Conservation (phyloP, 2,329 filamentous ascomycete species). For the Elsinoe arachidis region DNA sequence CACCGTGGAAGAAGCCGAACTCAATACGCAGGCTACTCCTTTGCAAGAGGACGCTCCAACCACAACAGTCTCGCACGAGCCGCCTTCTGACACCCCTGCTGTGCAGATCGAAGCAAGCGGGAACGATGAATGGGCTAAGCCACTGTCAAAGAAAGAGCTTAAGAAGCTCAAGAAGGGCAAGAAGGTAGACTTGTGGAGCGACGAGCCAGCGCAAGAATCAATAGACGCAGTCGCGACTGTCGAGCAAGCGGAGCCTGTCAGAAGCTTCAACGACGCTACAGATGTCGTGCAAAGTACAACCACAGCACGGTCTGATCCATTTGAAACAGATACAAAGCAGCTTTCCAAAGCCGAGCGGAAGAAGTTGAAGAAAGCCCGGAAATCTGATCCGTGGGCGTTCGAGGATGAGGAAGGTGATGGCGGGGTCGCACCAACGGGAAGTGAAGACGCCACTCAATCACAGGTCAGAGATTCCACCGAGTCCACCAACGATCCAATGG, state of each 20-base stretch:
- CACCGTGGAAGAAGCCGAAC: background rate
- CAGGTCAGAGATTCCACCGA: no score
- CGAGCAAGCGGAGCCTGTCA: background rate
- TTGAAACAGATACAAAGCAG: background rate
- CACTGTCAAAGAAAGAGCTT: conserved; percentile 14
- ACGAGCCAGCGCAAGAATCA: background rate
- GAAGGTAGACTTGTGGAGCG: background rate
- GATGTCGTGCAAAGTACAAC: background rate
- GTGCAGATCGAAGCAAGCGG: background rate
- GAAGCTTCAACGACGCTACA: background rate
- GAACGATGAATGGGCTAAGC: background rate
- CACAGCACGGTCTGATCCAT: background rate
- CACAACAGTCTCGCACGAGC: no score
- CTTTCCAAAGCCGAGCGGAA: conserved; percentile 15
- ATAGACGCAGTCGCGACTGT: background rate
- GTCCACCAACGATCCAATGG: no score
- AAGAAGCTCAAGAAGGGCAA: conserved; percentile 13
- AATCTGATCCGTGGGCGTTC: background rate
- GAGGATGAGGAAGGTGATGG: background rate
- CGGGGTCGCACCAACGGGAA: background rate
- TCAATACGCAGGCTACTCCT: background rate
- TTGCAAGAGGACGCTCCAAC: no score
- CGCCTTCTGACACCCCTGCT: background rate
- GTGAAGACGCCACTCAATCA: no score
- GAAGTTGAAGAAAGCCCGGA: conserved; percentile 1